Conservation (phyloP, 352 stramenopile genomes). For the Globisporangium nunn region DNA sequence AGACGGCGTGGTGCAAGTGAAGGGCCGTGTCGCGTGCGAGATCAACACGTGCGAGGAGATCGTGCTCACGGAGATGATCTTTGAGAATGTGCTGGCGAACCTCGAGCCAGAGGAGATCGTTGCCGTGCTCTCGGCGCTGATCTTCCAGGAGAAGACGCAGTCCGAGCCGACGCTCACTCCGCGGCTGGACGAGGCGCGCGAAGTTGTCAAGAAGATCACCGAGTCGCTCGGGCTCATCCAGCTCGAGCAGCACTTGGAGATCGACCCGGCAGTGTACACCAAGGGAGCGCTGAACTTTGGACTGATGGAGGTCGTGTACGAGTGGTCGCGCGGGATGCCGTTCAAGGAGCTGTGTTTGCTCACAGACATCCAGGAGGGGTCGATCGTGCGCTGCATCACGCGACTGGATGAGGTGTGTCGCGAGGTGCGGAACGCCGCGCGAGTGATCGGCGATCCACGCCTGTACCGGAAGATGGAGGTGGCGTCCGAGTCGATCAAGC, state of each 20-base stretch:
- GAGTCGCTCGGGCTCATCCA: conserved; percentile 78
- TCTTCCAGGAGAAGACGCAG: conserved; percentile 95
- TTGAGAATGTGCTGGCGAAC: conserved; percentile 96
- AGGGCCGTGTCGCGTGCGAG: conserved; percentile 97
- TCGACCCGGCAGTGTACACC: conserved; percentile 89
- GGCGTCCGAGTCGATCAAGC: conserved; percentile 94
- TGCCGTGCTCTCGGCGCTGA: conserved; percentile 92
- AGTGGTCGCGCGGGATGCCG: conserved; percentile 96
- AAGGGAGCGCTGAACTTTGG: conserved; percentile 94
- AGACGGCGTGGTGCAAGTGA: conserved; percentile 88
- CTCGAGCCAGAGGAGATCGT: conserved; percentile 97
- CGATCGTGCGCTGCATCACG: conserved; percentile 96
- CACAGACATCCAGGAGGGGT: conserved; percentile 96
- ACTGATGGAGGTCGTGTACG: conserved; percentile 93
- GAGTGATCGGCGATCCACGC: conserved; percentile 92
- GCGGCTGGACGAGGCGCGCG: conserved; percentile 65
- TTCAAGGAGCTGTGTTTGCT: conserved; percentile 96
- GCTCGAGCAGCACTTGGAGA: conserved; percentile 72
- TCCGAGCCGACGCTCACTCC: conserved; percentile 68
- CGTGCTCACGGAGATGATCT: conserved; percentile 98
- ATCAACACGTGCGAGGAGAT: conserved; percentile 98
- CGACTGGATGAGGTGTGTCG: conserved; percentile 96
- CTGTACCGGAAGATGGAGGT: conserved; percentile 98
- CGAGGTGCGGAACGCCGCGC: conserved; percentile 94
- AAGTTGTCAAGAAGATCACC: conserved; percentile 84